Evolutionary conservation across 352 stramenopile species (phyloP).

Genomic region (Globisporangium solare): DNA sequence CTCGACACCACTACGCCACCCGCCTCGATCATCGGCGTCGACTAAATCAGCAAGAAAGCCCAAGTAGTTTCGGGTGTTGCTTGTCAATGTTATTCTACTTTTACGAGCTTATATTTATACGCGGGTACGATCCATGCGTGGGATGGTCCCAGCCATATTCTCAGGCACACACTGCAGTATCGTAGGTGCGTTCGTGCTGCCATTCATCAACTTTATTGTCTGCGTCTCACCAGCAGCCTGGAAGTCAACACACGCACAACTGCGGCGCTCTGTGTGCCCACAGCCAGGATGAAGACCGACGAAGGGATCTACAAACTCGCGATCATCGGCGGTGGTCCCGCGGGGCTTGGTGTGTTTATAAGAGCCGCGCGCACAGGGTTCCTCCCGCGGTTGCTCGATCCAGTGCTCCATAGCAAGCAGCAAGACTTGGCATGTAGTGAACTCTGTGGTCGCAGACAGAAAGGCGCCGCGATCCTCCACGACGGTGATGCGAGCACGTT

Average conservation of each 20-base stretch:
- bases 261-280: neutral
- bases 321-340: constrained; percentile 61
- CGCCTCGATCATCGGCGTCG: constrained; percentile 22
- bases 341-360: constrained; percentile 75
- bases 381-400: constrained; percentile 45
- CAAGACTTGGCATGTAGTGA: constrained; percentile 35
- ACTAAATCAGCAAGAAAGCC: constrained; percentile 22
- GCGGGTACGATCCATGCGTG: no score
- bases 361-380: constrained; percentile 61
- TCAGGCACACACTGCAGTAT: neutral
- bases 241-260: no score
- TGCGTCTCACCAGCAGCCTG: no score
- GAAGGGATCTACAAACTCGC: constrained; percentile 64
- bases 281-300: constrained; percentile 11
- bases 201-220: no score
- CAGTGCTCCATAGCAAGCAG: constrained; percentile 30
- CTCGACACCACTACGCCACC: constrained; percentile 45
- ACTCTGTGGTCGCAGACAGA: constrained; percentile 38
- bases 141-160: no score
- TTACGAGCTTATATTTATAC: constrained; percentile 9
- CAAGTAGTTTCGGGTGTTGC: constrained; percentile 3
- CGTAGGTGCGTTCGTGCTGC: neutral
- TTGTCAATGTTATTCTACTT: neutral
- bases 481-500: constrained; percentile 46
- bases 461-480: constrained; percentile 64